phyloP scores from a whole-genome alignment of 192 early-diverging fungal genomes.

The Backusella sp. region DNA sequence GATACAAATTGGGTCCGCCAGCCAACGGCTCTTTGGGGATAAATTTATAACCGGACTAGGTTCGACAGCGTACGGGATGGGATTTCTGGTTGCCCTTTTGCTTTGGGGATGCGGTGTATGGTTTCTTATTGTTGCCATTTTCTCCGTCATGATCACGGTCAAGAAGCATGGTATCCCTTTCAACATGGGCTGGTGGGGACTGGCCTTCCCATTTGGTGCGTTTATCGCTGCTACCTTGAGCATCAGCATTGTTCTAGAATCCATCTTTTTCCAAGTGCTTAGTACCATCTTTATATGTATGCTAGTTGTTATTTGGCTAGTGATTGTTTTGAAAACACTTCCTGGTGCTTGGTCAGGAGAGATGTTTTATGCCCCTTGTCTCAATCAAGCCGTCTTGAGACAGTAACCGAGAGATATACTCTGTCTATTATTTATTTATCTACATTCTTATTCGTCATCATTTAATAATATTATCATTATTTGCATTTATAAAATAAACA shows the following conservation, averaged over 20 bases:
- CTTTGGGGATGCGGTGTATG: constrained; percentile 10
- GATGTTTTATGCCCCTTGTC: constrained; percentile 20
- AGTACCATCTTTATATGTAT: constrained; percentile 1
- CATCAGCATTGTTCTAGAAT: neutral
- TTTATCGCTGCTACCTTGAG: constrained; percentile 20
- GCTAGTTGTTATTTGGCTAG: constrained; percentile 15
- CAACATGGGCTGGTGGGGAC: constrained; percentile 58
- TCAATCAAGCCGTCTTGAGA: neutral
- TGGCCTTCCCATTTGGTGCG: constrained; percentile 53
- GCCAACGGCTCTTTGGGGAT: constrained; percentile 4
- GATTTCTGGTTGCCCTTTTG: neutral
- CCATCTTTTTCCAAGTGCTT: constrained; percentile 7
- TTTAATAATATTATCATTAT: neutral
- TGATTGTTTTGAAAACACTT: neutral
- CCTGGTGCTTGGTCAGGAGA: constrained; percentile 9
- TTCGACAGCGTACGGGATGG: neutral
- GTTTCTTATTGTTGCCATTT: constrained; percentile 29
- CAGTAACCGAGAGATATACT: neutral
- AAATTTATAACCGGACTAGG: constrained; percentile 6
- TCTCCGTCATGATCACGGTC: constrained; percentile 28
- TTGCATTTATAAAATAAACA: neutral
- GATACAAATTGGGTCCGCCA: constrained; percentile 42
- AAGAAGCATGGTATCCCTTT: constrained; percentile 39
- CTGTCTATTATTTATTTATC: neutral
- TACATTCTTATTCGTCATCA: neutral